Evolutionary conservation across 495 filamentous ascomycete species (phyloP).

Genomic region (Daldinia vernicosa): DNA sequence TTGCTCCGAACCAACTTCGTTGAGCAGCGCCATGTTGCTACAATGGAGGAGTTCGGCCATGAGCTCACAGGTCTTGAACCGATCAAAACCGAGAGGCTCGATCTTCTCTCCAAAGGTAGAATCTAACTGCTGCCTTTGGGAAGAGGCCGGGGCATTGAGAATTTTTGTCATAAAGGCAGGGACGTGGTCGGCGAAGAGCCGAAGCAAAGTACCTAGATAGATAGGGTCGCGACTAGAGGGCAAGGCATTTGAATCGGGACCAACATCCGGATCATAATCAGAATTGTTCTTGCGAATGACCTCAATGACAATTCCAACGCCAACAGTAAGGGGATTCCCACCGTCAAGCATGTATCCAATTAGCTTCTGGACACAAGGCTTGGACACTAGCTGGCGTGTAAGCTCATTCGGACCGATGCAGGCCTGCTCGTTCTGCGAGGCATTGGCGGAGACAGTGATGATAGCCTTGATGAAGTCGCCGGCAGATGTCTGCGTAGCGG

Average conservation of each 20-base stretch:
- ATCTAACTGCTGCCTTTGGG: slow-evolving; percentile 51
- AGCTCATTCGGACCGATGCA: slow-evolving; percentile 98
- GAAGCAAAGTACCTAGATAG: slow-evolving; percentile 91
- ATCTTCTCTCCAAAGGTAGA: slow-evolving; percentile 88
- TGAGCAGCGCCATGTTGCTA: slow-evolving; percentile 98
- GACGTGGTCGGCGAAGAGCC: slow-evolving; percentile 89
- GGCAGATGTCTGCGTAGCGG: slow-evolving; percentile 92
- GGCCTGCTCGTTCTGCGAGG: slow-evolving; percentile 94
- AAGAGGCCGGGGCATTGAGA: slow-evolving; percentile 65
- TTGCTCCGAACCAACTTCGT: slow-evolving; percentile 89
- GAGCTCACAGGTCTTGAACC: slow-evolving; percentile 98
- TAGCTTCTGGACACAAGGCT: slow-evolving; percentile 79
- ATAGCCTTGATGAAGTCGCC: slow-evolving; percentile 99
- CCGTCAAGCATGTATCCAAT: slow-evolving; percentile 92
- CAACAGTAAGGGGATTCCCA: slow-evolving; percentile 94
- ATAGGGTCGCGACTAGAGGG: slow-evolving; percentile 93
- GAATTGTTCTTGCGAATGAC: slow-evolving; percentile 99
- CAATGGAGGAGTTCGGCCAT: slow-evolving; percentile 98
- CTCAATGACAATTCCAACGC: slow-evolving; percentile 97
- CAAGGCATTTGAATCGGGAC: slow-evolving; percentile 75
- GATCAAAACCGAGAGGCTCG: slow-evolving; percentile 94
- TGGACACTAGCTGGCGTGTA: slow-evolving; percentile 94
- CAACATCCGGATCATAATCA: slow-evolving; percentile 93
- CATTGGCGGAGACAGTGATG: slow-evolving; percentile 98
- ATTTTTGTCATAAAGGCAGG: slow-evolving; percentile 95